A percentile compares a stretch with the other conserved stretches of the same genome.
Conservation (phyloP, 768 basidiomycete genomes). For the Nidula microcarpa region DNA sequence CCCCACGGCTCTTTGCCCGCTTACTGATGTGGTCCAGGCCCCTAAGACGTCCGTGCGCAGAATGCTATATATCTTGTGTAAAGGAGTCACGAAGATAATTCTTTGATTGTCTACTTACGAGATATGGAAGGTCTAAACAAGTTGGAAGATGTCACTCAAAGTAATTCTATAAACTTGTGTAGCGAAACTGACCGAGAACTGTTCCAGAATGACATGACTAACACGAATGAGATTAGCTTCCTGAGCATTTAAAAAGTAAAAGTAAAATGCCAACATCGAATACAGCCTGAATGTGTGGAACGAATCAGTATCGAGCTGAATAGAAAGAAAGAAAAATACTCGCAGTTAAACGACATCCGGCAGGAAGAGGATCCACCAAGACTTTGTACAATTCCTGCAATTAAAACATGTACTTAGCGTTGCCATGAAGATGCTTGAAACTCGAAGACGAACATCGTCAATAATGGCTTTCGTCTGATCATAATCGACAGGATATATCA, state of each 20-base stretch:
- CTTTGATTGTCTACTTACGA: neutral
- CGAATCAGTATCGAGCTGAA: neutral
- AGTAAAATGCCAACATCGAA: neutral
- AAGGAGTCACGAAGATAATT: neutral
- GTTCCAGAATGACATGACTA: conserved; percentile 1
- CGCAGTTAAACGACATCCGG: neutral
- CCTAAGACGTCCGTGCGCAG: neutral
- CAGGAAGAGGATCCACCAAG: neutral
- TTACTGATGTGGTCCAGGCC: neutral
- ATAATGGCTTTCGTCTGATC: neutral
- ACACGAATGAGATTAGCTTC: neutral
- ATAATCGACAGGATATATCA: neutral
- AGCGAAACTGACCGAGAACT: neutral
- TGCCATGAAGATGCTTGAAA: neutral
- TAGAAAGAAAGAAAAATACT: neutral
- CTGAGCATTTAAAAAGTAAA: too few relatives aligned
- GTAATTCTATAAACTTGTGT: neutral
- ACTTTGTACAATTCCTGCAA: neutral
- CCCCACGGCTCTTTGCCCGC: neutral
- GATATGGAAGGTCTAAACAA: neutral
- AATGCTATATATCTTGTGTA: neutral
- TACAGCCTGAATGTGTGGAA: neutral
- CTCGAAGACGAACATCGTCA: neutral
- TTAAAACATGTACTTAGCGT: neutral
- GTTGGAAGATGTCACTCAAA: neutral